Evolutionary conservation across 148 eudicot species (phyloP).

Genomic region (Simmondsia chinensis): DNA sequence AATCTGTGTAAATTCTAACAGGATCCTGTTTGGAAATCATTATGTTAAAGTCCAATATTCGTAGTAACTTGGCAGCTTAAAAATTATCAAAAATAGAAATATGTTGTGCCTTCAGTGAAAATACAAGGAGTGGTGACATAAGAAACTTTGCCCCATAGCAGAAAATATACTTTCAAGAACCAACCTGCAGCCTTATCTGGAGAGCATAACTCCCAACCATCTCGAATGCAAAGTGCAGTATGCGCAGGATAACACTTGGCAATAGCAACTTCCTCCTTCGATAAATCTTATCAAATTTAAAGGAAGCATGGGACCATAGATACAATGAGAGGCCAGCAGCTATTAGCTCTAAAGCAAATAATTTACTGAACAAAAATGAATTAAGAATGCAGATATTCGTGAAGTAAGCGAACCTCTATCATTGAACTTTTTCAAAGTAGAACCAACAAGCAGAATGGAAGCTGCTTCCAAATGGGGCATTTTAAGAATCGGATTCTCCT

Average conservation of each 20-base stretch:
- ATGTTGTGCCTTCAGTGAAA: too few species aligned
- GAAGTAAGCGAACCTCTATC: slow-evolving; percentile 95
- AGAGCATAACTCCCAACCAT: slow-evolving; percentile 92
- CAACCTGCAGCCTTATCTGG: slow-evolving; percentile 77
- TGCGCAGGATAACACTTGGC: slow-evolving; percentile 82
- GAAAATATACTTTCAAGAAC: slow-evolving; percentile 18
- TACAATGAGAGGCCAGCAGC: too few species aligned
- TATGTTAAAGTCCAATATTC: too few species aligned
- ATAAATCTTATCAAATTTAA: slow-evolving; percentile 51
- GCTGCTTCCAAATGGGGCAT: slow-evolving; percentile 97
- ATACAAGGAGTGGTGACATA: too few species aligned
- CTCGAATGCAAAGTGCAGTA: slow-evolving; percentile 69
- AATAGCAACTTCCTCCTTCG: slow-evolving; percentile 61
- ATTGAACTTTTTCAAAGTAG: slow-evolving; percentile 85
- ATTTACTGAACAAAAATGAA: not conserved
- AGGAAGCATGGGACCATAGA: slow-evolving; percentile 11
- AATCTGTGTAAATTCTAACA: too few species aligned
- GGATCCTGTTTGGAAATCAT: too few species aligned
- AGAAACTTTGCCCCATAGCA: too few species aligned
- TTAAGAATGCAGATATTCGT: too few species aligned
- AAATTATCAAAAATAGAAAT: too few species aligned
- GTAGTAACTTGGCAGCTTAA: too few species aligned
- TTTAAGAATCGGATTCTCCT: slow-evolving; percentile 93
- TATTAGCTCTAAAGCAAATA: too few species aligned
- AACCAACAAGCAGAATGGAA: slow-evolving; percentile 86